Conservation (phyloP, 768 basidiomycete species). For the Rhodotorula paludigena region DNA sequence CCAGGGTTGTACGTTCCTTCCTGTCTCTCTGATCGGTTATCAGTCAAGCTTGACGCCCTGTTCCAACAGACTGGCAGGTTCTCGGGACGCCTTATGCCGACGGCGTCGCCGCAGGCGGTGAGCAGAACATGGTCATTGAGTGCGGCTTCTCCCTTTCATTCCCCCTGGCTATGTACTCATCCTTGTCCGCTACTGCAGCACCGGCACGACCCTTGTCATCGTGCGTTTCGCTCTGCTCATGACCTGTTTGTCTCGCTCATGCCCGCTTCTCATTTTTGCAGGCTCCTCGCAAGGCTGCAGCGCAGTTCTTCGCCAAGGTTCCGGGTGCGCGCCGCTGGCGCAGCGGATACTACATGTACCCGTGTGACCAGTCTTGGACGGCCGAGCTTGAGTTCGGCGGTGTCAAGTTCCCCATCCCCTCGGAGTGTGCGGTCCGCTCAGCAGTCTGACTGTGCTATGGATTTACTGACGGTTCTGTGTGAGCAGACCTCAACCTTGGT, state of each 20-base stretch:
- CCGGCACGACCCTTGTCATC: constrained; percentile 39
- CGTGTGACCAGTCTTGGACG: constrained; percentile 19
- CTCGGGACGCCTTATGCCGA: constrained; percentile 42
- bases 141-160: constrained; percentile 10
- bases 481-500: constrained; percentile 52
- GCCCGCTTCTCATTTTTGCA: not conserved
- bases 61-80: constrained; percentile 47
- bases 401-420: not conserved
- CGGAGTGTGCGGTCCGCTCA: constrained; percentile 44
- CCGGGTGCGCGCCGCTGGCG: constrained; percentile 46
- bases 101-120: constrained; percentile 30
- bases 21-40: constrained; percentile 39
- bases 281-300: constrained; percentile 43
- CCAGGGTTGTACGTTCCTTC: constrained; percentile 38
- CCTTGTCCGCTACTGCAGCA: not conserved
- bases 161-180: too few species aligned
- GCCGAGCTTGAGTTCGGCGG: constrained; percentile 12
- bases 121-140: constrained; percentile 39
- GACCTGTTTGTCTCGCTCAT: not conserved
- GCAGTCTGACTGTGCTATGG: constrained; percentile 29
- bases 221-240: constrained; percentile 1
- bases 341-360: constrained; percentile 45
- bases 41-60: too few species aligned
- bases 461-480: not conserved
- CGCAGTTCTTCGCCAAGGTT: constrained; percentile 48